phyloP scores from a whole-genome alignment of 108 stramenopile genomes.

The Nitzschia putrida region DNA sequence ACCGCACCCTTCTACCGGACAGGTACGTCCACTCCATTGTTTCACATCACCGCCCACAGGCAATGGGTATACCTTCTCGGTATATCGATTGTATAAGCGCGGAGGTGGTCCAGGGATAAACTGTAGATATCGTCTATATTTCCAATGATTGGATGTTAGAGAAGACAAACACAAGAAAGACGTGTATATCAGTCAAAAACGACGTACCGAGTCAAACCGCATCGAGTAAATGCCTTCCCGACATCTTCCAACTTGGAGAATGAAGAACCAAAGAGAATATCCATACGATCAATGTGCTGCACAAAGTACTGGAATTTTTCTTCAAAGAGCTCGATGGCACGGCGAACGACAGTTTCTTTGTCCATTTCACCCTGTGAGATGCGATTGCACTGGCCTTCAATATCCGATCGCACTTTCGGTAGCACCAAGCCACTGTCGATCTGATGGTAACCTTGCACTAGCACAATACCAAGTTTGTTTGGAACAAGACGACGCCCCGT shows the following conservation, averaged over 20 bases:
- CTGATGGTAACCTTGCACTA: slow-evolving; percentile 86
- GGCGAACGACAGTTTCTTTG: slow-evolving; percentile 64
- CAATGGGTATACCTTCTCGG: slow-evolving; percentile 81
- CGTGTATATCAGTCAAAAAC: background rate
- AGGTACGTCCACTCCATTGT: slow-evolving; percentile 79
- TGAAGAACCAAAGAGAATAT: slow-evolving; percentile 83
- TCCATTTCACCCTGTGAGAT: slow-evolving; percentile 83
- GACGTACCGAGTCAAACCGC: slow-evolving; percentile 59
- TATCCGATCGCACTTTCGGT: slow-evolving; percentile 84
- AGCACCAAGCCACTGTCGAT: slow-evolving; percentile 89
- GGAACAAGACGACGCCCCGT: slow-evolving; percentile 79
- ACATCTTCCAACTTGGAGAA: slow-evolving; percentile 89
- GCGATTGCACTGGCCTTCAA: slow-evolving; percentile 85
- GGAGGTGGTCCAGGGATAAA: slow-evolving; percentile 64
- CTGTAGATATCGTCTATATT: slow-evolving; percentile 51
- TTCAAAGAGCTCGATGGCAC: slow-evolving; percentile 71
- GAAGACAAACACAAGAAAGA: background rate
- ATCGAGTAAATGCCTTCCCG: slow-evolving; percentile 87
- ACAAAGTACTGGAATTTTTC: slow-evolving; percentile 78
- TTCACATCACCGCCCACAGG: slow-evolving; percentile 81
- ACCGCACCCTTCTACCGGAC: slow-evolving; percentile 70
- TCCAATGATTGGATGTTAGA: background rate
- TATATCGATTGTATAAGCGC: slow-evolving; percentile 79
- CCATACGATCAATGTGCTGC: slow-evolving; percentile 76
- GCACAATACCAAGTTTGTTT: slow-evolving; percentile 82